Percentiles rank a stretch among this genome's conserved stretches.
Conservation (phyloP, 2,329 filamentous ascomycete genomes). For the Xylariaceae sp. region DNA sequence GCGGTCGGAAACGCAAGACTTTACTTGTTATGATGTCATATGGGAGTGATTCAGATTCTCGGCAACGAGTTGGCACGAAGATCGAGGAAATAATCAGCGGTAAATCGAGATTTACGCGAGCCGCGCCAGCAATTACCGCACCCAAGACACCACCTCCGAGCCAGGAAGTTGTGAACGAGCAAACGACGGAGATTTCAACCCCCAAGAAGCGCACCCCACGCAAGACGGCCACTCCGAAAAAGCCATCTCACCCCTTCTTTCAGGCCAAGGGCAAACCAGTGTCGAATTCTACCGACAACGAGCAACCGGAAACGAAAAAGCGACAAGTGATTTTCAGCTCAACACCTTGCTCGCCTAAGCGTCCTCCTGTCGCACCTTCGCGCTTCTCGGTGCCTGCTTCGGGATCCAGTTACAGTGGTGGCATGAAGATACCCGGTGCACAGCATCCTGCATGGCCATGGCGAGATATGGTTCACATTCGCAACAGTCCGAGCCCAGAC, state of each 20-base stretch:
- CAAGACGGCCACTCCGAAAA: slow-evolving; percentile 20
- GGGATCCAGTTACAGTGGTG: slow-evolving; percentile 36
- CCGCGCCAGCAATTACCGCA: slow-evolving; percentile 19
- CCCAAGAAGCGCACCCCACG: slow-evolving; percentile 14
- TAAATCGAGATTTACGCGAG: slow-evolving; percentile 17
- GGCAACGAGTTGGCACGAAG: slow-evolving; percentile 47
- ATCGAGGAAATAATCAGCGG: slow-evolving; percentile 58
- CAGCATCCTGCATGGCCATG: slow-evolving; percentile 67
- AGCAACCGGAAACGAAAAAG: slow-evolving; percentile 22
- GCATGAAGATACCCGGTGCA: slow-evolving; percentile 59
- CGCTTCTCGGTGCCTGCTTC: slow-evolving; percentile 37
- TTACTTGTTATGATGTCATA: slow-evolving; percentile 56
- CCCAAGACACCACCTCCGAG: slow-evolving; percentile 14
- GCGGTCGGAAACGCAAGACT: slow-evolving; percentile 34
- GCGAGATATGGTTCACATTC: slow-evolving; percentile 58
- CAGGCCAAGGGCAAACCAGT: slow-evolving; percentile 43
- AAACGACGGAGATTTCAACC: slow-evolving; percentile 1
- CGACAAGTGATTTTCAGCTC: slow-evolving; percentile 42
- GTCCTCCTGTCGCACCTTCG: slow-evolving; percentile 28
- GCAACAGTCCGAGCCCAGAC: slow-evolving; percentile 34
- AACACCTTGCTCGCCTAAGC: slow-evolving; percentile 49
- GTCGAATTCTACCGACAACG: slow-evolving; percentile 16
- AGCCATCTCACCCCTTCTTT: slow-evolving; percentile 59
- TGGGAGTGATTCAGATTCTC: slow-evolving; percentile 41
- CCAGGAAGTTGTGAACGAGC: background rate